Evolutionary conservation across 2,329 filamentous ascomycete genomes (phyloP), one percentile per base, ranked within the genome.

Genomic region (Neonectria neomacrospora): DNA sequence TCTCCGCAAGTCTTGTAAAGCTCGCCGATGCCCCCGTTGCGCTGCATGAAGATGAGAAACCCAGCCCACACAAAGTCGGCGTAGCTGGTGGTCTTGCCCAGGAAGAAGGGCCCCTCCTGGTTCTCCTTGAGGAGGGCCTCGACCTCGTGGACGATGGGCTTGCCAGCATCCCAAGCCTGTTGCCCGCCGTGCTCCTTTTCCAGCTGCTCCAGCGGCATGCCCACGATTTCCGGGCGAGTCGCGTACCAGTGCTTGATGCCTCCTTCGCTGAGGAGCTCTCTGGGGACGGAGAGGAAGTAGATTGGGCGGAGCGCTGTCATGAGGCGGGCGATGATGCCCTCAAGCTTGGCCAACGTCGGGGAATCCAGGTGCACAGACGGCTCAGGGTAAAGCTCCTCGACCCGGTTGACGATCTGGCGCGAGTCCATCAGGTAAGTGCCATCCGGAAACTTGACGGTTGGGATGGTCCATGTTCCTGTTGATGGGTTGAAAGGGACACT

Each of bases 361-460:
- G 85, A 83, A 68, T 90, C 83, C 2, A 91, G 78, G 65, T 85
- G 83, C 2, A 91, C 73, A 0, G 85, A 79, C 0, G 89, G 89
- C 22, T 80, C 75, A 0, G 90, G 90, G 66, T 91, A 80, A 0
- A 78, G 77, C 56, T 82, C 77, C 71, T 93, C 90, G 34, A 93
- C 80, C 18, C 80, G 80, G 14, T 77, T 67, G 14, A 85, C 88
- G 66, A 93, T 93, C 45, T 78, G 77, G 65, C 78, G 80, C 1
- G 88, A 90, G 73, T 93, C 89, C 85, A 89, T 91, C 9, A 90
- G 68, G 70, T 86, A 89, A 1, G 74, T 84, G 18, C 86, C 87
- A 51, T 88, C 83, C 0, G 84, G 80, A 48, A 89, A 80, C 16
- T 76, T 79, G 66, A 90, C 79, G 1, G 86, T 79, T 0, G 90